Evolutionary conservation across 1,139 yeast species (phyloP).

Genomic region (Yamadazyma kanchanaburiensis): DNA sequence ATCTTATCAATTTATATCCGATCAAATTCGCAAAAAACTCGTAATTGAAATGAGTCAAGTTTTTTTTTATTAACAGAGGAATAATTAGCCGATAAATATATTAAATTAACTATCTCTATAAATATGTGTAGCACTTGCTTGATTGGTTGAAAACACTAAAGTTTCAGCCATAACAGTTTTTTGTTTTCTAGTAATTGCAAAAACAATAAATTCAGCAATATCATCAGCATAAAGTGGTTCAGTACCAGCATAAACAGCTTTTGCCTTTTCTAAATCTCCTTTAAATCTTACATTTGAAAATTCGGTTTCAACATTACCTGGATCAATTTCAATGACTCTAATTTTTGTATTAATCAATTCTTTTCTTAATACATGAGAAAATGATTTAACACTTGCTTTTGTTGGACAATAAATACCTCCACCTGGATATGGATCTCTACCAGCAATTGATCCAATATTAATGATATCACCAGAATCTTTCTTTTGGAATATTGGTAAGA

Average conservation of each 20-base stretch:
- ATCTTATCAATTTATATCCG: no score
- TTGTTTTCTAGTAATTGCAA: slow-evolving; percentile 64
- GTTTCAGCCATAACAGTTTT: slow-evolving; percentile 80
- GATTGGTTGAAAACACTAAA: slow-evolving; percentile 72
- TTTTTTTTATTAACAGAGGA: no score
- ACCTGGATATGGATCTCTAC: slow-evolving; percentile 81
- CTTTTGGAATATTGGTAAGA: slow-evolving; percentile 40
- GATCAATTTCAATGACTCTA: slow-evolving; percentile 80
- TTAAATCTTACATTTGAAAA: slow-evolving; percentile 73
- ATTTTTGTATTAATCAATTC: slow-evolving; percentile 71
- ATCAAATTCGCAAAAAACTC: no score
- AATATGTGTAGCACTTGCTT: slow-evolving; percentile 67
- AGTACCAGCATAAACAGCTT: slow-evolving; percentile 67
- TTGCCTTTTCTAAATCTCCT: slow-evolving; percentile 69
- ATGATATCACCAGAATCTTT: slow-evolving; percentile 73
- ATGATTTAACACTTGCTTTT: slow-evolving; percentile 76
- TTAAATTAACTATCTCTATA: slow-evolving; percentile 17
- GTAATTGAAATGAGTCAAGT: no score
- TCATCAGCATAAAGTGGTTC: slow-evolving; percentile 75
- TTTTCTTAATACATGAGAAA: slow-evolving; percentile 72
- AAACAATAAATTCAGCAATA: slow-evolving; percentile 78
- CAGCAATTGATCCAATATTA: slow-evolving; percentile 84
- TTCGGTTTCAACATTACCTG: slow-evolving; percentile 88
- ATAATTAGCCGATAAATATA: background rate
- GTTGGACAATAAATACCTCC: slow-evolving; percentile 90